Percentiles rank a stretch among this genome's conserved stretches.
Evolutionary conservation across 805 yeast species (phyloP).

Genomic region (Huiozyma naganishii): DNA sequence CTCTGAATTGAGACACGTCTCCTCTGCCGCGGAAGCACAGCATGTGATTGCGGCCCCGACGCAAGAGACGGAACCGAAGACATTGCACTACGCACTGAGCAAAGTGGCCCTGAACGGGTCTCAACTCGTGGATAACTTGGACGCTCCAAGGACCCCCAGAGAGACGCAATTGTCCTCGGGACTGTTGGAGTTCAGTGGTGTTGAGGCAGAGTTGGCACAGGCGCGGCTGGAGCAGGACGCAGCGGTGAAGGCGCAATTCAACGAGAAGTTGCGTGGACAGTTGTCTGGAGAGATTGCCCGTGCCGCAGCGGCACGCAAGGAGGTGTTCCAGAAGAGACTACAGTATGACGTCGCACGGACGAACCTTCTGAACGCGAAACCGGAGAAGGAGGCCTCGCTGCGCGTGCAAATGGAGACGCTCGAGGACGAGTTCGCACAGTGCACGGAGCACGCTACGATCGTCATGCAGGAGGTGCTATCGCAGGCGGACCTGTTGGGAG

Average conservation of each 20-base stretch:
- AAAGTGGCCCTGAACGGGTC: conserved; percentile 51
- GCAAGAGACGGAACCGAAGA: conserved; percentile 55
- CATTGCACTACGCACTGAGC: conserved; percentile 70
- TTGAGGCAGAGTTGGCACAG: conserved; percentile 67
- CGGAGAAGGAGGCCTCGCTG: conserved; percentile 61
- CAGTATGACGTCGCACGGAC: conserved; percentile 72
- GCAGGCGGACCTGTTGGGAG: conserved; percentile 55
- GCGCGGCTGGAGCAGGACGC: conserved; percentile 77
- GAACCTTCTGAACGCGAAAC: conserved; percentile 36
- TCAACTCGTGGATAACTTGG: conserved; percentile 22
- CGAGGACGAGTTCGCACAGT: conserved; percentile 83
- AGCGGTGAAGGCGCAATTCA: conserved; percentile 57
- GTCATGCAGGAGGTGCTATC: conserved; percentile 74
- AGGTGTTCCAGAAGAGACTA: conserved; percentile 68
- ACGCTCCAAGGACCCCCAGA: conserved; percentile 15
- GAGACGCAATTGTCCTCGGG: conserved; percentile 40
- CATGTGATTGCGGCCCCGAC: conserved; percentile 44
- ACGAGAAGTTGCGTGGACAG: conserved; percentile 52
- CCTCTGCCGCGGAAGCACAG: conserved; percentile 75
- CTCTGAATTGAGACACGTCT: conserved; percentile 56
- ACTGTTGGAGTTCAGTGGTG: conserved; percentile 54
- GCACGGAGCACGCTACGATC: conserved; percentile 77
- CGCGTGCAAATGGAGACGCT: conserved; percentile 71
- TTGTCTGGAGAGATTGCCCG: conserved; percentile 49
- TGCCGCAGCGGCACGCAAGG: conserved; percentile 57